phyloP scores from a whole-genome alignment of 192 early-diverging fungal genomes.

The Coemansia sp. region DNA sequence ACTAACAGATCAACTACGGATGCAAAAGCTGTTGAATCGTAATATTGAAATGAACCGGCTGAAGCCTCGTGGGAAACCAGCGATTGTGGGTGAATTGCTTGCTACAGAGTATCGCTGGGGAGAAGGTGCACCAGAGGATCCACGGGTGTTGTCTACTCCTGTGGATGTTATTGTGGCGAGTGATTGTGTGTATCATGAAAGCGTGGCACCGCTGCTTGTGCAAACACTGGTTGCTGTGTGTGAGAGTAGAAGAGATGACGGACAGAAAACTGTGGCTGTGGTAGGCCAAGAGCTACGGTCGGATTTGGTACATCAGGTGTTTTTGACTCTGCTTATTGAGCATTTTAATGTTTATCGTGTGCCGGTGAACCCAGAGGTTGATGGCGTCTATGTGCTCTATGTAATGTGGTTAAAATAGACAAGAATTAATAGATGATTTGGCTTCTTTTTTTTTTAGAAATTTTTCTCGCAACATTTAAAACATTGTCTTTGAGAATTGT shows the following conservation, averaged over 20 bases:
- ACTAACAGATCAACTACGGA: slow-evolving; percentile 38
- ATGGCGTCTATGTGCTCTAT: slow-evolving; percentile 22
- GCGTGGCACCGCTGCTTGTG: slow-evolving; percentile 30
- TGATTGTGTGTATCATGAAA: slow-evolving; percentile 48
- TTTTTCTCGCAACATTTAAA: too few species aligned
- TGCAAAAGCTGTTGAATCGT: slow-evolving; percentile 21
- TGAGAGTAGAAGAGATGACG: slow-evolving; percentile 9
- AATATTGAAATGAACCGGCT: slow-evolving; percentile 20
- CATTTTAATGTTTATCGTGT: slow-evolving; percentile 27
- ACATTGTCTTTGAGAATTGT: too few species aligned
- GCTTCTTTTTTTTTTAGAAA: too few species aligned
- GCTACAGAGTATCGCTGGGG: slow-evolving; percentile 39
- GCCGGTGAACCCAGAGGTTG: slow-evolving; percentile 15
- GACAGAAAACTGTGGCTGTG: slow-evolving; percentile 11
- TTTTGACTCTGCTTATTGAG: slow-evolving; percentile 24
- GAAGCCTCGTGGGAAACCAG: not conserved
- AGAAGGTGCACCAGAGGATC: slow-evolving; percentile 15
- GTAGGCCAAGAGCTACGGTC: slow-evolving; percentile 49
- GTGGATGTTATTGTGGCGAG: slow-evolving; percentile 39
- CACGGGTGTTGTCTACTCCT: slow-evolving; percentile 6
- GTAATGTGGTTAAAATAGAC: slow-evolving; percentile 21
- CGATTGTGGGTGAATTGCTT: too few species aligned
- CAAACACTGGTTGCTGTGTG: slow-evolving; percentile 21
- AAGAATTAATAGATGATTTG: too few species aligned
- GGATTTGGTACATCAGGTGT: slow-evolving; percentile 42